These are phyloP conservation scores for Maudiozyma humilis DNA, from an alignment of 1,139 yeast genomes.

Conservation along the genomic window DNA sequence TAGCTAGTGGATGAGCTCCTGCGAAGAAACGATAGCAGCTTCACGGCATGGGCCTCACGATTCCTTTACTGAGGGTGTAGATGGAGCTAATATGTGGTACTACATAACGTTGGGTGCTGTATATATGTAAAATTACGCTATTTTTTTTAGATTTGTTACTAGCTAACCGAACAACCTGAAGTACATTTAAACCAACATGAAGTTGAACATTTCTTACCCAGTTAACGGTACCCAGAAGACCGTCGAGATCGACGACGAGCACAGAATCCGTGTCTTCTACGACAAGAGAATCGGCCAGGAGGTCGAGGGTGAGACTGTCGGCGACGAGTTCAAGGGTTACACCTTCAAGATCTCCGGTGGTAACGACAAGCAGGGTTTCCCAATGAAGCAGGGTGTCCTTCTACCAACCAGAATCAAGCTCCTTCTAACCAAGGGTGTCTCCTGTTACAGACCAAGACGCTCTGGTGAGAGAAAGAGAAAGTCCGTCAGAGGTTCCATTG, in stretches of 20 bases:
- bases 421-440: constrained; percentile 86
- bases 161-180: neutral
- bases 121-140: neutral
- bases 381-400: constrained; percentile 99
- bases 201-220: constrained; percentile 99
- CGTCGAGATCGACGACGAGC: constrained; percentile 97
- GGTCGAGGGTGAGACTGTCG: constrained; percentile 96
- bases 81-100: neutral
- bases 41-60: neutral
- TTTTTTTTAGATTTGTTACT: neutral
- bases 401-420: constrained; percentile 99
- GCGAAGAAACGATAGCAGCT: constrained; percentile 4
- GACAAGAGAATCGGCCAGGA: constrained; percentile 99
- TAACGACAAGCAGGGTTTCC: constrained; percentile 99
- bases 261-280: constrained; percentile 96
- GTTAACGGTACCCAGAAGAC: constrained; percentile 99
- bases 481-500: constrained; percentile 99
- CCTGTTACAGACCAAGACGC: constrained; percentile 99
- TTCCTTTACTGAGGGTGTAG: neutral
- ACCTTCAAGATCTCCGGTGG: constrained; percentile 98
- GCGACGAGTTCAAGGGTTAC: constrained; percentile 99
- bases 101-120: neutral
- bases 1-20: neutral
- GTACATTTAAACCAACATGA: constrained; percentile 46
- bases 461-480: constrained; percentile 99